A percentile compares a stretch with the other conserved stretches of the same genome.
These are phyloP conservation scores for Plasmopara muralis DNA, from an alignment of 352 stramenopile genomes.

Conservation along the genomic window DNA sequence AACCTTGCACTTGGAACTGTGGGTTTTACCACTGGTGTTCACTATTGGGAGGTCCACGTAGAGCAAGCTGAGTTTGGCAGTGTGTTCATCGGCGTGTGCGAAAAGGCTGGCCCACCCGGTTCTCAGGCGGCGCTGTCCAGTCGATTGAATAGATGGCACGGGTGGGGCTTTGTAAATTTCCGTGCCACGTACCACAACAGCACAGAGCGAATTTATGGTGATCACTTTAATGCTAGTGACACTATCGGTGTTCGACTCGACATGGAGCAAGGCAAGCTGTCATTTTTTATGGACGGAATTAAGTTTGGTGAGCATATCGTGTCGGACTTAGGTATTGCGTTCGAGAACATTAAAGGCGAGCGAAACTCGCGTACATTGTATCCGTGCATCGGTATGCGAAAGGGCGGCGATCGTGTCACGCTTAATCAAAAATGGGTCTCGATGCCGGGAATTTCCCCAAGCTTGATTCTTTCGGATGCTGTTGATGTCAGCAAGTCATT, in stretches of 20 bases:
- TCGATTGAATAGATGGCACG: slow-evolving; percentile 84
- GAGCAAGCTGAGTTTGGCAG: slow-evolving; percentile 97
- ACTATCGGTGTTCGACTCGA: slow-evolving; percentile 98
- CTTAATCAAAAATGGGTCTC: slow-evolving; percentile 94
- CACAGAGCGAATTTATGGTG: slow-evolving; percentile 86
- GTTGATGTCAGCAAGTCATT: slow-evolving; percentile 88
- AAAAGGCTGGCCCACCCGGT: slow-evolving; percentile 74
- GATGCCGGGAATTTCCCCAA: slow-evolving; percentile 66
- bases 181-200: slow-evolving; percentile 91
- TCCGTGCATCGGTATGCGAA: slow-evolving; percentile 94
- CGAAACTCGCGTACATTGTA: slow-evolving; percentile 88
- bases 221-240: slow-evolving; percentile 92
- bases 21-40: slow-evolving; percentile 86
- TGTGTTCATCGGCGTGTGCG: slow-evolving; percentile 96
- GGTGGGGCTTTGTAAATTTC: slow-evolving; percentile 98
- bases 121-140: slow-evolving; percentile 72
- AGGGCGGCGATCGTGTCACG: slow-evolving; percentile 92
- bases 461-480: slow-evolving; percentile 73
- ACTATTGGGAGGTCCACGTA: slow-evolving; percentile 98
- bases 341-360: slow-evolving; percentile 90
- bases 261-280: slow-evolving; percentile 96
- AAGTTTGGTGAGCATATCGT: slow-evolving; percentile 99
- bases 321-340: slow-evolving; percentile 95
- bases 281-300: slow-evolving; percentile 98
- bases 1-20: slow-evolving; percentile 82